A percentile compares a stretch with the other conserved stretches of the same genome.
phyloP scores from a whole-genome alignment of 2,329 filamentous ascomycete species.

The Penicillium sumatraense region DNA sequence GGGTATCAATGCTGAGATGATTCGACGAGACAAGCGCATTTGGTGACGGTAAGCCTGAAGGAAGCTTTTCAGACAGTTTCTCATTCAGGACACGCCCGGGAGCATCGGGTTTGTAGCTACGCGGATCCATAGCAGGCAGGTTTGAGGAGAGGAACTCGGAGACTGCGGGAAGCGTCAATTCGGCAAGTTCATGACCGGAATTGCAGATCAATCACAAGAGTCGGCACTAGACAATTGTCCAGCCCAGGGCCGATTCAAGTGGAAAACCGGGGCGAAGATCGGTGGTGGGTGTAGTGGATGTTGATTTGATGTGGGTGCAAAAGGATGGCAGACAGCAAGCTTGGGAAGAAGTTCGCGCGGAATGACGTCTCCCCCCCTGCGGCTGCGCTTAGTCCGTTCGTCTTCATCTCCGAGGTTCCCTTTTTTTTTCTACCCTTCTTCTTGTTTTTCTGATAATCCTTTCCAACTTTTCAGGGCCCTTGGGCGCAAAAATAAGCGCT shows the following conservation, averaged over 20 bases:
- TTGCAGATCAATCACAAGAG: background rate
- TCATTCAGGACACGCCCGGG: conserved; percentile 23
- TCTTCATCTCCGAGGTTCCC: background rate
- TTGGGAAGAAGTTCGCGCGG: conserved; percentile 9
- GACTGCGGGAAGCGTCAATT: conserved; percentile 21
- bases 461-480: background rate
- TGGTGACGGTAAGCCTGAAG: conserved; percentile 14
- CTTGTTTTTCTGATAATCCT: no score
- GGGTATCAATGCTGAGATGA: conserved; percentile 26
- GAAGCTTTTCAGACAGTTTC: conserved; percentile 27
- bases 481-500: background rate
- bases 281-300: background rate
- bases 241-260: background rate
- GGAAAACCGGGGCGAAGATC: conserved; percentile 1
- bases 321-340: background rate
- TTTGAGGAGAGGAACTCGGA: conserved; percentile 10
- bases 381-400: conserved; percentile 7
- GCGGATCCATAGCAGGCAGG: conserved; percentile 20
- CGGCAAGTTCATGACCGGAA: conserved; percentile 29
- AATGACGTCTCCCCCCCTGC: conserved; percentile 32
- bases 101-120: conserved; percentile 24
- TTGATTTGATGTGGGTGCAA: no score
- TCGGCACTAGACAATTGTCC: background rate
- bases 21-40: background rate
- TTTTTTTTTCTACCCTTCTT: background rate